These are phyloP conservation scores for Gentiana dahurica DNA, from an alignment of 257 asterid genomes.

Conservation along the genomic window DNA sequence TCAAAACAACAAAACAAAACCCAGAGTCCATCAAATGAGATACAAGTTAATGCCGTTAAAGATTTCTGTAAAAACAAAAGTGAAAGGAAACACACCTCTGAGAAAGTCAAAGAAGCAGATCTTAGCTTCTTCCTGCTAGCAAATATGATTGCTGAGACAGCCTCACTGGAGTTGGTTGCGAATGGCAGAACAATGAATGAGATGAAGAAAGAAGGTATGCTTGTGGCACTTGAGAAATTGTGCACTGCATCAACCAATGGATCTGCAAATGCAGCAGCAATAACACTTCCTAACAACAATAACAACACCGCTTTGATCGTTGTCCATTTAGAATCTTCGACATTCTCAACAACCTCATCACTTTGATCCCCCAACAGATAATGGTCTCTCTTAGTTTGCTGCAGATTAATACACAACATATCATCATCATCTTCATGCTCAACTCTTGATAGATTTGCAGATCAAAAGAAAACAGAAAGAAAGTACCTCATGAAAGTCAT, in stretches of 20 bases:
- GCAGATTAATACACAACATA: constrained; percentile 13
- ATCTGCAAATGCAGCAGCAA: constrained; percentile 94
- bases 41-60: neutral
- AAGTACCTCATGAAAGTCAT: constrained; percentile 56
- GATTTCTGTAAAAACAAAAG: neutral
- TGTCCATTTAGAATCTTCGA: constrained; percentile 35
- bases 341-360: constrained; percentile 40
- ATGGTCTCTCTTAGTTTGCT: constrained; percentile 78
- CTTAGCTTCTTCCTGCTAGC: constrained; percentile 66
- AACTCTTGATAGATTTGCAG: neutral
- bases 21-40: neutral
- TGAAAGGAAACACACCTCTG: constrained; percentile 50
- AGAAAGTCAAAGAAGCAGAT: constrained; percentile 83
- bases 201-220: constrained; percentile 81
- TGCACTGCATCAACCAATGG: constrained; percentile 87
- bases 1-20: neutral
- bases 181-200: constrained; percentile 79
- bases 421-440: constrained; percentile 3
- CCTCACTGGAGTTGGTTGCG: constrained; percentile 97
- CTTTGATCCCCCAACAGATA: constrained; percentile 40
- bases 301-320: constrained; percentile 56
- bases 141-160: constrained; percentile 82
- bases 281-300: constrained; percentile 57
- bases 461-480: constrained; percentile 1
- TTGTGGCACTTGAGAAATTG: constrained; percentile 75